phyloP scores from a whole-genome alignment of 176 grass and related monocot species.

The Carex myosuroides region DNA sequence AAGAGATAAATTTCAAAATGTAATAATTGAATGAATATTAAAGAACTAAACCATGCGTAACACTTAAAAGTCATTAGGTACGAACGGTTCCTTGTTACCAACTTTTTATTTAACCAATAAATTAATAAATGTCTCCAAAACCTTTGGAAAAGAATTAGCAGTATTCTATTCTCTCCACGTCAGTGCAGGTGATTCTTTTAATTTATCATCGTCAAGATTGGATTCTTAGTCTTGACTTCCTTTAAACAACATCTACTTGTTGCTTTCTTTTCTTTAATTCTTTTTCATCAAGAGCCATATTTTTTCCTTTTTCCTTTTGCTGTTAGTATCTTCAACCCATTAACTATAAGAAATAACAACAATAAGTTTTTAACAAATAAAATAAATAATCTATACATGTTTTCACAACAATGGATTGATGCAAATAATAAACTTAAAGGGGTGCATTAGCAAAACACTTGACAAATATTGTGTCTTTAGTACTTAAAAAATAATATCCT shows the following conservation, averaged over 20 bases:
- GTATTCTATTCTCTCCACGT: conserved; percentile 1
- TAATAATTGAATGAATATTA: background rate
- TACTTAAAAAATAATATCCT: conserved; percentile 13
- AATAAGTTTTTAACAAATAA: background rate
- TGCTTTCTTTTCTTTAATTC: background rate
- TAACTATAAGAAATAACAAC: background rate
- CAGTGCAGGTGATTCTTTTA: background rate
- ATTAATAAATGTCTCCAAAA: conserved; percentile 2
- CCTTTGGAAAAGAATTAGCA: conserved; percentile 12
- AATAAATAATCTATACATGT: background rate
- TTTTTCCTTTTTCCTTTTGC: background rate
- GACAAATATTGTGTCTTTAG: background rate
- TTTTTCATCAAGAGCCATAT: background rate
- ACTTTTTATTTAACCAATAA: background rate
- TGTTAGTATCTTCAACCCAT: background rate
- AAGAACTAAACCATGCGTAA: background rate
- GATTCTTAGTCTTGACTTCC: background rate
- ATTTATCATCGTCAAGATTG: conserved; percentile 7
- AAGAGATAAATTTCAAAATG: background rate
- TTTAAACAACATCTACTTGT: background rate
- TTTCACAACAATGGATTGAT: background rate
- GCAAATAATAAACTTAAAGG: background rate
- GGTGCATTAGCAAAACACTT: background rate
- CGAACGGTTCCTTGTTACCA: background rate
- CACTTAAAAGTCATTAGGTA: background rate